phyloP scores from a whole-genome alignment of 2,329 filamentous ascomycete species.

The Paraconiothyrium sp. region DNA sequence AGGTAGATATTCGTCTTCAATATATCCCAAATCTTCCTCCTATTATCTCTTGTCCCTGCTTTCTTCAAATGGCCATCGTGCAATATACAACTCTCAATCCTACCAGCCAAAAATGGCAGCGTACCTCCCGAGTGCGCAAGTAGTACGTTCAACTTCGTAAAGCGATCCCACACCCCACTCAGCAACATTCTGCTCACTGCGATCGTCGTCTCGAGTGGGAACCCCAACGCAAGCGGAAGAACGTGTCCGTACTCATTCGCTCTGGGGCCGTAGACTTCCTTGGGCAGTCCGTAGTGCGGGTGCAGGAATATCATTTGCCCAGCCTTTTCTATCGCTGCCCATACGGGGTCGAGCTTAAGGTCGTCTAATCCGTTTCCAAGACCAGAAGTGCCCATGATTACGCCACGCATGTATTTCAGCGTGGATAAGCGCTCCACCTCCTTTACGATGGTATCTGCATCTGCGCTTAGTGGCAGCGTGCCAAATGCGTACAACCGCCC shows the following conservation, averaged over 20 bases:
- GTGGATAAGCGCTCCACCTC: slow-evolving; percentile 71
- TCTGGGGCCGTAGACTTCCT: slow-evolving; percentile 79
- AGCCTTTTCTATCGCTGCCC: slow-evolving; percentile 72
- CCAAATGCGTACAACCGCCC: slow-evolving; percentile 84
- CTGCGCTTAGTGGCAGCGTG: slow-evolving; percentile 78
- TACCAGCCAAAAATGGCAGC: slow-evolving; percentile 84
- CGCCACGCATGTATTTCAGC: slow-evolving; percentile 78
- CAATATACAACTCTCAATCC: slow-evolving; percentile 85
- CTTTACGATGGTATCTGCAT: slow-evolving; percentile 66
- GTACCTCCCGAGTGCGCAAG: slow-evolving; percentile 90
- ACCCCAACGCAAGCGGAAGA: slow-evolving; percentile 83
- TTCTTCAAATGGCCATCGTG: slow-evolving; percentile 81
- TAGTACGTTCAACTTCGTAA: slow-evolving; percentile 74
- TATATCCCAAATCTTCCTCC: slow-evolving; percentile 70
- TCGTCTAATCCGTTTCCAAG: slow-evolving; percentile 85
- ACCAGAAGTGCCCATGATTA: slow-evolving; percentile 87
- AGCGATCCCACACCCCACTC: slow-evolving; percentile 83
- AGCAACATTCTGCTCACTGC: slow-evolving; percentile 87
- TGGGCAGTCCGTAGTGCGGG: slow-evolving; percentile 89
- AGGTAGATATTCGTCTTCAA: slow-evolving; percentile 82
- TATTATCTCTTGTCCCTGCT: slow-evolving; percentile 67
- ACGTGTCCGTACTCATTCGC: slow-evolving; percentile 85
- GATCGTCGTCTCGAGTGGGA: slow-evolving; percentile 93
- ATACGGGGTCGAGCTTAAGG: slow-evolving; percentile 74
- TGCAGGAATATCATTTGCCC: slow-evolving; percentile 81